These are phyloP conservation scores for Eimeria zaria DNA, from an alignment of 169 alveolate species.

Conservation along the genomic window DNA sequence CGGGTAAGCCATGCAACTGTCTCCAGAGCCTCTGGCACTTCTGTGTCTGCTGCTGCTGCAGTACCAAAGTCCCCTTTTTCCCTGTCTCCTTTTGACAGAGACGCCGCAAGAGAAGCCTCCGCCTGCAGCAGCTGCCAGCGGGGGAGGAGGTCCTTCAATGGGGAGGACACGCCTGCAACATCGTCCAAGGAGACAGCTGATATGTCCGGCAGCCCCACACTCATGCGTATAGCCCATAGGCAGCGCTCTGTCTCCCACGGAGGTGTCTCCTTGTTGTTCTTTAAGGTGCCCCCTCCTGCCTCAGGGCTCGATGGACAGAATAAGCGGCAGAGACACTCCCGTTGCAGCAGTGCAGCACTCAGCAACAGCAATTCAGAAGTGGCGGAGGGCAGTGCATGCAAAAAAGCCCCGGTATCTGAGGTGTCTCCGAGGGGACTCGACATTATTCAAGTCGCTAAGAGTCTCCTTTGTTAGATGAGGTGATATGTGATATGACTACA, in stretches of 20 bases:
- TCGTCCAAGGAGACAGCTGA: conserved; percentile 11
- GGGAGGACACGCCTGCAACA: neutral
- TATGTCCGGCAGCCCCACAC: conserved; percentile 38
- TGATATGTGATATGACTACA: neutral
- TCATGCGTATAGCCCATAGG: conserved; percentile 39
- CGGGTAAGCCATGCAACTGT: neutral
- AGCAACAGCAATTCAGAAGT: conserved; percentile 21
- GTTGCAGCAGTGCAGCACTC: conserved; percentile 26
- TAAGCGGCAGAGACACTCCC: conserved; percentile 20
- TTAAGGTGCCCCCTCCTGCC: conserved; percentile 7
- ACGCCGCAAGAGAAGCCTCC: neutral
- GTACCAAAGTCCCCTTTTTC: neutral
- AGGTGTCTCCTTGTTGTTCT: neutral
- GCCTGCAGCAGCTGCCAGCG: conserved; percentile 14
- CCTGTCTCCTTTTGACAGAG: neutral
- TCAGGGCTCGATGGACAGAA: neutral
- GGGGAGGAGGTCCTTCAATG: neutral
- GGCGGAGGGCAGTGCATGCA: conserved; percentile 40
- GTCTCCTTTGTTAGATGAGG: neutral
- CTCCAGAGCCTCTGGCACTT: neutral
- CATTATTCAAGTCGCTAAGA: neutral
- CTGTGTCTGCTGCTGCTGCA: neutral
- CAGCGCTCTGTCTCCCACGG: neutral
- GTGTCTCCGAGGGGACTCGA: neutral
- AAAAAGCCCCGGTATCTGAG: neutral